A percentile compares a stretch with the other conserved stretches of the same genome.
These are phyloP conservation scores for Clarireedia homoeocarpa DNA, from an alignment of 2,329 filamentous ascomycete genomes.

Conservation along the genomic window DNA sequence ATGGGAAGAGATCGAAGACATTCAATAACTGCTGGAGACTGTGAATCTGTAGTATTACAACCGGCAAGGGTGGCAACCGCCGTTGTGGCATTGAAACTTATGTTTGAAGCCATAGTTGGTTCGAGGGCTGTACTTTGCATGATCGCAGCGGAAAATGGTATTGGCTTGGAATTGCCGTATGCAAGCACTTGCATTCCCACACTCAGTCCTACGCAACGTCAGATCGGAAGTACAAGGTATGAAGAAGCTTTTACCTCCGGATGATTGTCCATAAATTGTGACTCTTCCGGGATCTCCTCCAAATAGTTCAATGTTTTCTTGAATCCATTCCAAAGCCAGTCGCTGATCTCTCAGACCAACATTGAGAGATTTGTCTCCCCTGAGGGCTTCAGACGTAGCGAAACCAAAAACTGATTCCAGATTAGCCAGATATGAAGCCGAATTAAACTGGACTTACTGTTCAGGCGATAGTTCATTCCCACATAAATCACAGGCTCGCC, in stretches of 20 bases:
- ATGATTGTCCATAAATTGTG: conserved; percentile 52
- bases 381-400: conserved; percentile 47
- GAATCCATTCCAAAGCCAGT: conserved; percentile 48
- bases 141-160: conserved; percentile 39
- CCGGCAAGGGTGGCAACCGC: conserved; percentile 35
- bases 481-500: conserved; percentile 46
- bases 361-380: conserved; percentile 12
- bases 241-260: conserved; percentile 45
- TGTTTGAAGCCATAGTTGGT: conserved; percentile 41
- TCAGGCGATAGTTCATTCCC: conserved; percentile 46
- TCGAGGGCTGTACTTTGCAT: conserved; percentile 43
- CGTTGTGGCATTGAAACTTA: conserved; percentile 39
- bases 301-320: conserved; percentile 48
- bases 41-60: conserved; percentile 35
- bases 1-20: conserved; percentile 40
- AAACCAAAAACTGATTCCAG: conserved; percentile 58
- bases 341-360: conserved; percentile 31
- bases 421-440: background rate
- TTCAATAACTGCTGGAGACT: conserved; percentile 34
- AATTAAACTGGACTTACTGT: conserved; percentile 11
- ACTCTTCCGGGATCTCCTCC: conserved; percentile 49
- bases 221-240: background rate
- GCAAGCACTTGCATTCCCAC: conserved; percentile 42
- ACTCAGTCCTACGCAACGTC: conserved; percentile 30
- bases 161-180: conserved; percentile 36